Conservation (phyloP, 805 yeast species). For the Lipomyces mesembrius region DNA sequence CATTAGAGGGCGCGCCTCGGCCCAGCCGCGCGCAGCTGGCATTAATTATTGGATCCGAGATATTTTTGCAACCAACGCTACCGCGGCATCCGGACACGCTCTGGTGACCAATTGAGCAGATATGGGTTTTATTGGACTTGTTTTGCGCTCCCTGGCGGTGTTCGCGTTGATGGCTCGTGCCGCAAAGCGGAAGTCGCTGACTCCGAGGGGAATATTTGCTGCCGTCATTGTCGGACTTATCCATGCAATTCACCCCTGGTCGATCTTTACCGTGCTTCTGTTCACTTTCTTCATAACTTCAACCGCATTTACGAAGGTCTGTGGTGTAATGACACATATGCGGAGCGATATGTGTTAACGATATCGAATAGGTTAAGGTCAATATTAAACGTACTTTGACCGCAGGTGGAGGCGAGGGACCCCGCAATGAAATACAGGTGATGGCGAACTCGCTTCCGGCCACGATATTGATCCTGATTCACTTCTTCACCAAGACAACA, state of each 20-base stretch:
- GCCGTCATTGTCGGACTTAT: conserved; percentile 50
- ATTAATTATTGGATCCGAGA: background rate
- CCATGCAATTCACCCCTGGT: conserved; percentile 49
- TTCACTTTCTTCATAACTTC: conserved; percentile 49
- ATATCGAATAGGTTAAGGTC: conserved; percentile 43
- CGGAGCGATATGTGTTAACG: background rate
- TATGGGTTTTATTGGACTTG: conserved; percentile 11
- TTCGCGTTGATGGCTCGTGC: conserved; percentile 41
- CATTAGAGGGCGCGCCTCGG: background rate
- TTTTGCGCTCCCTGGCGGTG: conserved; percentile 22
- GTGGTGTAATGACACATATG: background rate
- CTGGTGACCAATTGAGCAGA: background rate
- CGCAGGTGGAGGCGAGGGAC: conserved; percentile 42
- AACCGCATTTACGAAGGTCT: conserved; percentile 48
- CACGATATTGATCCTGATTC: conserved; percentile 45
- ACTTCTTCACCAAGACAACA: conserved; percentile 22
- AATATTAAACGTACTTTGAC: conserved; percentile 47
- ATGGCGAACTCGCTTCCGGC: conserved; percentile 51
- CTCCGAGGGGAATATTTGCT: conserved; percentile 47
- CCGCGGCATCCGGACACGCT: background rate
- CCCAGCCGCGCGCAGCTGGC: background rate
- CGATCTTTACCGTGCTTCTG: conserved; percentile 45
- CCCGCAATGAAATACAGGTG: conserved; percentile 52
- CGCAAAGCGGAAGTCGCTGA: conserved; percentile 47
- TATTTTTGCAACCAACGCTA: background rate